These are phyloP conservation scores for Acrodontium crateriforme DNA, from an alignment of 2,329 filamentous ascomycete species.

Conservation along the genomic window DNA sequence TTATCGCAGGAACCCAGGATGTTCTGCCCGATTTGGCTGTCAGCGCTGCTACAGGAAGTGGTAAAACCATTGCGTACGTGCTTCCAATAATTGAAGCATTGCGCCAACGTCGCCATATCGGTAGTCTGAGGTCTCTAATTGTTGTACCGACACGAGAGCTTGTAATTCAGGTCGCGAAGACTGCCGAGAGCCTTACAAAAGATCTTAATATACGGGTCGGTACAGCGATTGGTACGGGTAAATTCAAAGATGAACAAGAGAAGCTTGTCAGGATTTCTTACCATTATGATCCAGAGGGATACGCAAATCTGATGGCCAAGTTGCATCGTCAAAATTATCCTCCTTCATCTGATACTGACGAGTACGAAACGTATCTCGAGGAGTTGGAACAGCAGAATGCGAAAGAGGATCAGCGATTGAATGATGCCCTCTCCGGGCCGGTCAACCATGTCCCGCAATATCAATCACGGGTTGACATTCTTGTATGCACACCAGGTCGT, in stretches of 20 bases:
- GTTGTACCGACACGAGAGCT: slow-evolving; percentile 66
- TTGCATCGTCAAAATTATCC: slow-evolving; percentile 21
- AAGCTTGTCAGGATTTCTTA: slow-evolving; percentile 44
- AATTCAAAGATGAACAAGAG: slow-evolving; percentile 52
- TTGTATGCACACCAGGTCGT: slow-evolving; percentile 83
- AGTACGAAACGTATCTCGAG: slow-evolving; percentile 14
- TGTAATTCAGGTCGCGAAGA: slow-evolving; percentile 61
- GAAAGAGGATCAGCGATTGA: slow-evolving; percentile 18
- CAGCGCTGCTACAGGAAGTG: slow-evolving; percentile 86
- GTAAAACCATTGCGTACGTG: slow-evolving; percentile 86
- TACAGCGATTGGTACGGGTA: slow-evolving; percentile 68
- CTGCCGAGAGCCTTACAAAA: slow-evolving; percentile 63
- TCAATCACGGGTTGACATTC: slow-evolving; percentile 64
- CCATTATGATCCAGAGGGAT: slow-evolving; percentile 51
- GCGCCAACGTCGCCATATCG: slow-evolving; percentile 42
- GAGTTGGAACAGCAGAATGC: slow-evolving; percentile 8
- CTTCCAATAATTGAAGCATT: slow-evolving; percentile 72
- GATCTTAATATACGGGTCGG: slow-evolving; percentile 66
- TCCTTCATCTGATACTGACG: slow-evolving; percentile 24
- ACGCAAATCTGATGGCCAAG: slow-evolving; percentile 33
- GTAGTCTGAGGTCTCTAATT: slow-evolving; percentile 62
- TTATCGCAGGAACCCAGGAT: slow-evolving; percentile 13
- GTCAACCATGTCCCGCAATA: slow-evolving; percentile 51
- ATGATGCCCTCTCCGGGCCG: slow-evolving; percentile 30
- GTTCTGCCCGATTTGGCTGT: slow-evolving; percentile 61